These are phyloP conservation scores for Mortierella sp. DNA, from an alignment of 371 early-diverging fungal genomes.

Conservation along the genomic window DNA sequence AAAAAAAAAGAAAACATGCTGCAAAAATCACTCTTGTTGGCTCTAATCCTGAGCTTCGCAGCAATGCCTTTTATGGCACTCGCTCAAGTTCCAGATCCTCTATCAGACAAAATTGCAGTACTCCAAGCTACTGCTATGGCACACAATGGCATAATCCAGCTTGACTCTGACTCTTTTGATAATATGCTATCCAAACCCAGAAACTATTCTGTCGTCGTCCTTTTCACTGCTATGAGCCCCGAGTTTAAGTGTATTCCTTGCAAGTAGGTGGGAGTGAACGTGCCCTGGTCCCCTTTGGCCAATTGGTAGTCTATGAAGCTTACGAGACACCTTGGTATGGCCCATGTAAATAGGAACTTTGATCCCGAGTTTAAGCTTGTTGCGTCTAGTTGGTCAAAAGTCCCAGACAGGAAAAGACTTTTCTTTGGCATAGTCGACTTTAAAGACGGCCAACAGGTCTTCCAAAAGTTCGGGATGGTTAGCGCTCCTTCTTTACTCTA, in stretches of 20 bases:
- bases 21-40: not conserved
- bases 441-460: constrained; percentile 73
- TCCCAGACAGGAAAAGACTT: constrained; percentile 58
- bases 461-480: constrained; percentile 68
- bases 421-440: constrained; percentile 84
- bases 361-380: constrained; percentile 77
- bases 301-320: too few relatives aligned
- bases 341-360: constrained; percentile 68
- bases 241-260: constrained; percentile 82
- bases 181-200: constrained; percentile 76
- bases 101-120: constrained; percentile 21
- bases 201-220: constrained; percentile 79
- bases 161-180: constrained; percentile 71
- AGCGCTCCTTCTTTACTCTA: constrained; percentile 78
- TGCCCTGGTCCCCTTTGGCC: too few relatives aligned
- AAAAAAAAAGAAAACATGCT: too few relatives aligned
- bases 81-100: not conserved
- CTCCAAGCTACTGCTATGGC: constrained; percentile 53
- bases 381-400: constrained; percentile 65
- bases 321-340: too few relatives aligned
- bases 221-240: constrained; percentile 78
- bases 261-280: constrained; percentile 62
- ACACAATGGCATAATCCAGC: constrained; percentile 63
- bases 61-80: not conserved
- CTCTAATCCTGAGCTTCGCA: not conserved